A percentile compares a stretch with the other conserved stretches of the same genome.
Evolutionary conservation across 805 yeast genomes (phyloP).

Genomic region (Candida golubevii): DNA sequence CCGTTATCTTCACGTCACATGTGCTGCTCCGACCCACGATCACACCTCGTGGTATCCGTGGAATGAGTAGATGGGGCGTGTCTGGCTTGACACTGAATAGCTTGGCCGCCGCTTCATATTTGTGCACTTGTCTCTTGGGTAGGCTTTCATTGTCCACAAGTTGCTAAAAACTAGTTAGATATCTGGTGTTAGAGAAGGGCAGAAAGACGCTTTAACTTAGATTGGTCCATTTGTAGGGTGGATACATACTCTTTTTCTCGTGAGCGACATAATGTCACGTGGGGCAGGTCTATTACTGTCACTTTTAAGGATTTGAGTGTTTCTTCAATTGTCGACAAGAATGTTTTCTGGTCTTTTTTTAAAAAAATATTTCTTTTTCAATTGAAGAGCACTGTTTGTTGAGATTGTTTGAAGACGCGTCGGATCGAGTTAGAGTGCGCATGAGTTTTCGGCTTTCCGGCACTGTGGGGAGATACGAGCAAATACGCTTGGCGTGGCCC

Average conservation of each 20-base stretch:
- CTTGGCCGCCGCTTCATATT: slow-evolving; percentile 21
- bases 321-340: too few relatives aligned
- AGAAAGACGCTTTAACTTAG: not conserved
- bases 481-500: too few relatives aligned
- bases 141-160: slow-evolving; percentile 8
- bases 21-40: slow-evolving; percentile 54
- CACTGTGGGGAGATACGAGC: too few relatives aligned
- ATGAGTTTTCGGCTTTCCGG: too few relatives aligned
- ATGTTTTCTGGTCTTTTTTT: too few relatives aligned
- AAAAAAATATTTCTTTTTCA: too few relatives aligned
- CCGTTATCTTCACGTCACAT: slow-evolving; percentile 53
- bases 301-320: too few relatives aligned
- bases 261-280: slow-evolving; percentile 18
- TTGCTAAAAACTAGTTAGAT: slow-evolving; percentile 7
- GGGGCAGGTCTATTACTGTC: too few relatives aligned
- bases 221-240: slow-evolving; percentile 1
- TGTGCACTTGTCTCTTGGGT: slow-evolving; percentile 17
- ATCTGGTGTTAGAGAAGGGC: not conserved
- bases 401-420: too few relatives aligned
- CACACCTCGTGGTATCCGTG: slow-evolving; percentile 23
- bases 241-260: slow-evolving; percentile 24
- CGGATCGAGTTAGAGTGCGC: too few relatives aligned
- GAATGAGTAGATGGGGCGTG: slow-evolving; percentile 21
- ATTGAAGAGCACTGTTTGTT: too few relatives aligned
- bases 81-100: slow-evolving; percentile 20